Conservation (phyloP, 23 red algal species). For the Agarophyton chilense region DNA sequence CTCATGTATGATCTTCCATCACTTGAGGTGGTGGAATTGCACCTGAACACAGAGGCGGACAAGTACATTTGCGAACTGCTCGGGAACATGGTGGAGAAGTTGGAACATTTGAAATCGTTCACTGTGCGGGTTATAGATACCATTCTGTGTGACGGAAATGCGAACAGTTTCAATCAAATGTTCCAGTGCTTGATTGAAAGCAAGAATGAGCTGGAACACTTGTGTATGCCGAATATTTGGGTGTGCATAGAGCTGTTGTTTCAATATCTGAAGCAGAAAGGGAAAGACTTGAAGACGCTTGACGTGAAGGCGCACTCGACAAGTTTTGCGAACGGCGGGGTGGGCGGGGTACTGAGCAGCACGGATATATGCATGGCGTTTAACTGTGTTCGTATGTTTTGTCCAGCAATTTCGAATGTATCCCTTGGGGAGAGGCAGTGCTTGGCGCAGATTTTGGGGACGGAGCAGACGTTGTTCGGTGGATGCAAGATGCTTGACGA, state of each 20-base stretch:
- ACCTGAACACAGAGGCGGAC: conserved; percentile 1
- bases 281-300: background rate
- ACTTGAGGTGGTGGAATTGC: background rate
- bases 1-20: background rate
- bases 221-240: conserved; percentile 19
- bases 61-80: background rate
- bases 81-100: background rate
- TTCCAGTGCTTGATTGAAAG: background rate
- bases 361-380: background rate
- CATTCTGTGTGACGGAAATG: background rate
- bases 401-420: background rate
- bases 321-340: background rate
- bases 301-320: conserved; percentile 4
- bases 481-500: background rate
- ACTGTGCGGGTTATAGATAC: background rate
- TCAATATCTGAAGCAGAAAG: background rate
- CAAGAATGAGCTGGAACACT: background rate
- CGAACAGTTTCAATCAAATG: background rate
- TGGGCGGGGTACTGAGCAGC: background rate
- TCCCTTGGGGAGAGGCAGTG: background rate
- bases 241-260: background rate
- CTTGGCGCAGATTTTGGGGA: background rate
- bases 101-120: background rate
- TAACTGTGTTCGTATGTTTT: background rate
- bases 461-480: background rate